These are phyloP conservation scores for Mycena epipterygia DNA, from an alignment of 768 basidiomycete genomes.

Conservation along the genomic window DNA sequence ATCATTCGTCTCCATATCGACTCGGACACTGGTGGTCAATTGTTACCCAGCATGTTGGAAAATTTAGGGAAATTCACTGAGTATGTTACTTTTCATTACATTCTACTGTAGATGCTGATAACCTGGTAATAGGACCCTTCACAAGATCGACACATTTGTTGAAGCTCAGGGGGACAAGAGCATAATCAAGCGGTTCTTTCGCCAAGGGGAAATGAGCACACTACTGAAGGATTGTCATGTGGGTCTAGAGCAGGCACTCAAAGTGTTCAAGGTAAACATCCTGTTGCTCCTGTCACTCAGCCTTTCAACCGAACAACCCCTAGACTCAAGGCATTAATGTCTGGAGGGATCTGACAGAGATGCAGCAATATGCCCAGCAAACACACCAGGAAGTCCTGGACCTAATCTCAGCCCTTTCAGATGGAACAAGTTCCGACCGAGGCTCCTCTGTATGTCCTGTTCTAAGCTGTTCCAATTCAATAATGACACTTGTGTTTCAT, in stretches of 20 bases:
- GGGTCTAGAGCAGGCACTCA: not conserved
- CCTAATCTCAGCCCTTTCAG: not conserved
- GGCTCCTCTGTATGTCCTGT: not conserved
- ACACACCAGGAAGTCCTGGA: not conserved
- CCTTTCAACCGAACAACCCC: no score
- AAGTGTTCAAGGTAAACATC: not conserved
- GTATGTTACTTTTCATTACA: not conserved
- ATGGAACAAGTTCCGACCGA: not conserved
- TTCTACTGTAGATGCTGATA: not conserved
- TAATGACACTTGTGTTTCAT: no score
- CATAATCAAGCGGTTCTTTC: no score
- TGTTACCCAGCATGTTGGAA: not conserved
- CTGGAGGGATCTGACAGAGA: not conserved
- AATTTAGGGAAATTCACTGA: not conserved
- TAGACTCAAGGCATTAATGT: not conserved
- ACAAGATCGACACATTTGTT: slow-evolving; percentile 1
- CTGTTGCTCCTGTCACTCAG: not conserved
- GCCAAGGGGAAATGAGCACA: not conserved
- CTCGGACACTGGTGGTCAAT: not conserved
- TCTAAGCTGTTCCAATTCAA: not conserved
- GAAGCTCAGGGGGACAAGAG: not conserved
- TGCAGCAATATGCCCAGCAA: not conserved
- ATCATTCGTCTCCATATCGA: not conserved
- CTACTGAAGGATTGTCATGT: not conserved
- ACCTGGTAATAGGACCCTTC: not conserved